Evolutionary conservation across 345 rosid species (phyloP), one percentile per base, ranked within the genome.

Genomic region (Nasturtium officinale): DNA sequence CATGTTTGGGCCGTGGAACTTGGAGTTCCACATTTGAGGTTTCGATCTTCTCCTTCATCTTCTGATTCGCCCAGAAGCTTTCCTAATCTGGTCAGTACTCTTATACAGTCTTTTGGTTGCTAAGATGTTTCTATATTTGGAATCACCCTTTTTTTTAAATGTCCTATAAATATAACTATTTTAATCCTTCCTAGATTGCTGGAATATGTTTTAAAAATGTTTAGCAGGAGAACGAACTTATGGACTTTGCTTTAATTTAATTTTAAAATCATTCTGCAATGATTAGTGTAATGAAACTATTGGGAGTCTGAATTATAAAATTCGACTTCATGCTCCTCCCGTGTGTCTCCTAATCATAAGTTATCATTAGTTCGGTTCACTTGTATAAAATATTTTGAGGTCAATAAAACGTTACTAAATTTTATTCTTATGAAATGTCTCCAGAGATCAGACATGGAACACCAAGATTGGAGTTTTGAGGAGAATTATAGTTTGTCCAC

Each of bases 381-480:
- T 73, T 25, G 13, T 46, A 17, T 30, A 35, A 23, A 70, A 33
- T 62, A 72, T 20, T 18, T 48, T 23, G 58, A 56, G 47, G 30
- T 33, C 58, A 16, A 9, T 47, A 57, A 26, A 23, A 46, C 35
- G 9, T 35, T 17, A 16, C 9, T 47, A 37, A 47, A 23, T 7
- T 7, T 26, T 8, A 50, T n/a, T 30, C 0, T 28, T 51, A 21
- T 67, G 29, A 11, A 5, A 60, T 76, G 74, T 61, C 65, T 76
- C 69, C 69, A 69, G 23, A 62, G 71, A 76, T 80, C 72, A 81
- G 79, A 77, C 77, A 88, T 88, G 92, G 84, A 87, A 77, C 83
- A 83, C 42, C 81, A 82, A 55, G 84, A 81, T 67, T 89, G 91
- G 96, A 82, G 69, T 80, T 80, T 83, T 68, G 89, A 83, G 46